Evolutionary conservation across 169 alveolate genomes (phyloP).

Genomic region (Neospora caninum): DNA sequence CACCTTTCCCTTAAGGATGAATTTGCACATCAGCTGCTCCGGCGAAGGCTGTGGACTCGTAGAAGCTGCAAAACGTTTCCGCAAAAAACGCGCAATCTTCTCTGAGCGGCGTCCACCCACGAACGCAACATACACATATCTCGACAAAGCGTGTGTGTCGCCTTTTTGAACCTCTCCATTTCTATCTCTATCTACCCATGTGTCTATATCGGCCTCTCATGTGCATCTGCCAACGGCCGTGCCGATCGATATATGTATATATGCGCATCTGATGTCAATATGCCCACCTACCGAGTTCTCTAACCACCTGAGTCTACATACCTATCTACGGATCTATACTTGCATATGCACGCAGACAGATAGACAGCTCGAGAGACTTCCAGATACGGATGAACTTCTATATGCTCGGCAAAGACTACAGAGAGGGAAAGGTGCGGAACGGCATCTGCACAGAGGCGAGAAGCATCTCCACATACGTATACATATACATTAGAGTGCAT

Average conservation of each 20-base stretch:
- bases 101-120: not conserved
- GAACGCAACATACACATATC: not conserved
- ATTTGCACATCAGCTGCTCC: not conserved
- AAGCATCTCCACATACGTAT: not conserved
- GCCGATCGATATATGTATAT: not conserved
- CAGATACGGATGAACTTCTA: not conserved
- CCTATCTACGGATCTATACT: not conserved
- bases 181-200: not conserved
- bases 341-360: not conserved
- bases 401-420: no score
- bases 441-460: no score
- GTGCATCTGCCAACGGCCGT: not conserved
- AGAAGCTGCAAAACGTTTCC: not conserved
- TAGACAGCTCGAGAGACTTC: no score
- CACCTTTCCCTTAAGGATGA: conserved; percentile 35
- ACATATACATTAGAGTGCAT: not conserved
- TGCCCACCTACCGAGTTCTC: not conserved
- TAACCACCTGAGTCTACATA: not conserved
- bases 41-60: conserved; percentile 43
- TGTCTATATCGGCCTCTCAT: not conserved
- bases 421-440: no score
- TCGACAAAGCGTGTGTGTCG: no score
- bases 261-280: not conserved
- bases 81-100: not conserved
- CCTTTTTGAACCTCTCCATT: not conserved